A percentile compares a stretch with the other conserved stretches of the same genome.
Evolutionary conservation across 805 yeast species (phyloP).

Genomic region (Myxozyma udenii): DNA sequence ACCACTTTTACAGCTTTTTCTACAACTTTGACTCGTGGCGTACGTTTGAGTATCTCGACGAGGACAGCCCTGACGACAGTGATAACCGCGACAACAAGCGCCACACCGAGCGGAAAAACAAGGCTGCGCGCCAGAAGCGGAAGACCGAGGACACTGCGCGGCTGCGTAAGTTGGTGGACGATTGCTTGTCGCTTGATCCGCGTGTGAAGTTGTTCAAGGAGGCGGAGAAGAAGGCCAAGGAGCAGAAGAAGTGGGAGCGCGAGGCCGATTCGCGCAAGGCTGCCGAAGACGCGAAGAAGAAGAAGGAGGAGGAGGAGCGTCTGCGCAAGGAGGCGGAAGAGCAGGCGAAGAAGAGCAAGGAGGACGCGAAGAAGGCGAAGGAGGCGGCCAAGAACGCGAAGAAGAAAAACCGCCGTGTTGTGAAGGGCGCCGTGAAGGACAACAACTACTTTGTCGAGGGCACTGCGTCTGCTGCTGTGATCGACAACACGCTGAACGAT

Average conservation of each 20-base stretch:
- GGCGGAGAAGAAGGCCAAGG: constrained; percentile 91
- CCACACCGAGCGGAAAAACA: constrained; percentile 94
- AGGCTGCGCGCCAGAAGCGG: constrained; percentile 93
- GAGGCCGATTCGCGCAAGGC: constrained; percentile 97
- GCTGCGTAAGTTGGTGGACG: constrained; percentile 76
- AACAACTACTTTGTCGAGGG: constrained; percentile 71
- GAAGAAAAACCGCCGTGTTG: constrained; percentile 91
- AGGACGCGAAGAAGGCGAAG: constrained; percentile 88
- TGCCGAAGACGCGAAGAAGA: constrained; percentile 84
- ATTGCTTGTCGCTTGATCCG: constrained; percentile 88
- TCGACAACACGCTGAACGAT: constrained; percentile 52
- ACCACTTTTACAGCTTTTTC: constrained; percentile 86
- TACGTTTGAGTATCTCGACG: constrained; percentile 95
- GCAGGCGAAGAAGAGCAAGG: constrained; percentile 58
- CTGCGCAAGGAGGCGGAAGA: constrained; percentile 75
- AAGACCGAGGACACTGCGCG: constrained; percentile 96
- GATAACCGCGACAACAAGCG: constrained; percentile 99
- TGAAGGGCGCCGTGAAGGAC: constrained; percentile 81
- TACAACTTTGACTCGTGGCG: constrained; percentile 96
- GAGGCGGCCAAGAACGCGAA: constrained; percentile 85
- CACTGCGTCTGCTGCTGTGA: constrained; percentile 57
- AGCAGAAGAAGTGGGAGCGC: constrained; percentile 92
- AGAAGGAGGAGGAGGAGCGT: constrained; percentile 83
- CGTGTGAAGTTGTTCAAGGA: constrained; percentile 92
- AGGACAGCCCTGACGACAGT: constrained; percentile 98